phyloP scores from a whole-genome alignment of 345 rosid genomes.

The Gossypium rotundifolium region DNA sequence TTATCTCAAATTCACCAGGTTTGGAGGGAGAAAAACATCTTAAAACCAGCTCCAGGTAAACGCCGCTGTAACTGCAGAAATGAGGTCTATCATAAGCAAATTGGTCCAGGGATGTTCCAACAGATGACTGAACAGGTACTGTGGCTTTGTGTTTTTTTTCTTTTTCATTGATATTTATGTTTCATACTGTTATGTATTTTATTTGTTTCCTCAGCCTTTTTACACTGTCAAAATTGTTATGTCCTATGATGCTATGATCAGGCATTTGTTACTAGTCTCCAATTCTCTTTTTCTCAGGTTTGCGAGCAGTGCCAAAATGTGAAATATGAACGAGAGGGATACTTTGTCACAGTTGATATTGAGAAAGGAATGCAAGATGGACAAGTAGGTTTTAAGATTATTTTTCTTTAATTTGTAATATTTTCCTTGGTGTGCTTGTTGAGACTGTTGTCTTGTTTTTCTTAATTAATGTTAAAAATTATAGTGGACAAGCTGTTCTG shows the following conservation, averaged over 20 bases:
- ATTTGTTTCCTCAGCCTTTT: slow-evolving; percentile 1
- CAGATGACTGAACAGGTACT: slow-evolving; percentile 99
- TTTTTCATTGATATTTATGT: not conserved
- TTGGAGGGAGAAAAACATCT: slow-evolving; percentile 94
- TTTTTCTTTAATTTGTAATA: not conserved
- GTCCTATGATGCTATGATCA: not conserved
- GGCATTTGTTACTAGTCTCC: not conserved
- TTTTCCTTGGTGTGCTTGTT: not conserved
- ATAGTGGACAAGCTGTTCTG: not conserved
- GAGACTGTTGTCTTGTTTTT: not conserved
- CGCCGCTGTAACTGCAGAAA: slow-evolving; percentile 93
- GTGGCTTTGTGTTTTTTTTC: not conserved
- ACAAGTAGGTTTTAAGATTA: slow-evolving; percentile 49
- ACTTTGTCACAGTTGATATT: slow-evolving; percentile 83
- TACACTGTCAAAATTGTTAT: not conserved
- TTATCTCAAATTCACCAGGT: slow-evolving; percentile 41
- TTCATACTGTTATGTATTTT: not conserved
- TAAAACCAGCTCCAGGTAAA: slow-evolving; percentile 94
- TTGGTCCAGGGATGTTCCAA: slow-evolving; percentile 99
- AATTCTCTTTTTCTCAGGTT: slow-evolving; percentile 45
- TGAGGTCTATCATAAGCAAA: slow-evolving; percentile 96
- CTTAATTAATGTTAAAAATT: not conserved
- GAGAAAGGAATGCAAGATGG: slow-evolving; percentile 99
- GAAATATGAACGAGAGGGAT: slow-evolving; percentile 80
- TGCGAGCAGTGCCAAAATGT: slow-evolving; percentile 97